Conservation (phyloP, 2,329 filamentous ascomycete species). For the Paecilomyces sp. region DNA sequence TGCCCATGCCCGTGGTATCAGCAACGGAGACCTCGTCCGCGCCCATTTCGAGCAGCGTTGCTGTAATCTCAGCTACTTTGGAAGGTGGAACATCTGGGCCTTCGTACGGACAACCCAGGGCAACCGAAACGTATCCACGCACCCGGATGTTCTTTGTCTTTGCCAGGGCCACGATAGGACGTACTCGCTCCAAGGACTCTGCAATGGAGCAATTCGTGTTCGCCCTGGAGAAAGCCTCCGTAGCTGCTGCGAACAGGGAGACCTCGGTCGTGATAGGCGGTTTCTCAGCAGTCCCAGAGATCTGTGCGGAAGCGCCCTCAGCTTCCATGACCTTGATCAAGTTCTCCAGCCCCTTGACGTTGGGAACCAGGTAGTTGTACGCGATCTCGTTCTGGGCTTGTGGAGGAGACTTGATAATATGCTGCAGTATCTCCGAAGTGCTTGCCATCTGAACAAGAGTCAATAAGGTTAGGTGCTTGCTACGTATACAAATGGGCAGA, state of each 20-base stretch:
- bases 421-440: slow-evolving; percentile 53
- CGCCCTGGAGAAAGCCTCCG: slow-evolving; percentile 57
- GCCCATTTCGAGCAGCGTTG: slow-evolving; percentile 56
- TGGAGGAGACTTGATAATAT: slow-evolving; percentile 46
- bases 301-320: slow-evolving; percentile 25
- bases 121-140: slow-evolving; percentile 59
- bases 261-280: slow-evolving; percentile 43
- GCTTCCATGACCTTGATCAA: slow-evolving; percentile 48
- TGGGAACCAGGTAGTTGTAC: slow-evolving; percentile 61
- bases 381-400: slow-evolving; percentile 46
- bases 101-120: slow-evolving; percentile 60
- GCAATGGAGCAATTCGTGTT: slow-evolving; percentile 61
- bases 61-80: slow-evolving; percentile 55
- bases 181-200: slow-evolving; percentile 53
- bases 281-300: slow-evolving; percentile 19
- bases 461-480: background rate
- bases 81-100: slow-evolving; percentile 54
- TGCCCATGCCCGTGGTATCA: slow-evolving; percentile 63
- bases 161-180: slow-evolving; percentile 50
- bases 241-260: slow-evolving; percentile 59
- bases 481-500: background rate
- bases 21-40: slow-evolving; percentile 60
- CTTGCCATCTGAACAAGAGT: slow-evolving; percentile 51
- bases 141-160: slow-evolving; percentile 51
- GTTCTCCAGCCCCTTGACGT: slow-evolving; percentile 54